Evolutionary conservation across 2,329 filamentous ascomycete species (phyloP).

Genomic region (Stemphylium lycopersici): DNA sequence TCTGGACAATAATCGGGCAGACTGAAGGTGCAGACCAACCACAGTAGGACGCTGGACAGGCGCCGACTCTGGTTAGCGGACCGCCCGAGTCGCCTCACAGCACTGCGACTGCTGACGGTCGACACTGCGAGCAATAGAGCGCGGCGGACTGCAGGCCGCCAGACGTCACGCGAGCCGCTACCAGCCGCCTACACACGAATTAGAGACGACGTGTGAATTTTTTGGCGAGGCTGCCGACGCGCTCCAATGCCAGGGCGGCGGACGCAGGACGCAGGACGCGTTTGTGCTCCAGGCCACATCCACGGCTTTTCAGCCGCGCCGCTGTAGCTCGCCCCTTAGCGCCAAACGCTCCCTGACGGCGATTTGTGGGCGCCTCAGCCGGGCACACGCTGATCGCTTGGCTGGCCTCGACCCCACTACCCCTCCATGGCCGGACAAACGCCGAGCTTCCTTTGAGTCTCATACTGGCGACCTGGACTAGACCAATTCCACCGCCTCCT

Average conservation of each 20-base stretch:
- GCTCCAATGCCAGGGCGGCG: neutral
- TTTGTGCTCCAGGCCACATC: neutral
- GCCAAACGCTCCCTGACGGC: neutral
- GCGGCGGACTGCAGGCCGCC: too few relatives aligned
- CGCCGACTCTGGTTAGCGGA: neutral
- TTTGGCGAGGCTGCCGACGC: neutral
- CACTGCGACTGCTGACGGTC: too few relatives aligned
- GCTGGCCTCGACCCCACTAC: neutral
- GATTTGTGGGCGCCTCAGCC: neutral
- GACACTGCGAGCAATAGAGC: too few relatives aligned
- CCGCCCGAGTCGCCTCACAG: too few relatives aligned
- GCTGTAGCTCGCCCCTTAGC: neutral
- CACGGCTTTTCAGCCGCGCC: neutral
- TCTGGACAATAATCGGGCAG: neutral
- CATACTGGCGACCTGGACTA: too few relatives aligned
- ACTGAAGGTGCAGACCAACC: neutral
- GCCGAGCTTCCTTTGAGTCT: neutral
- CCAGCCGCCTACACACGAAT: neutral
- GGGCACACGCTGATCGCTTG: neutral
- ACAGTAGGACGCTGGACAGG: neutral
- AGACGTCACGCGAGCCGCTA: too few relatives aligned
- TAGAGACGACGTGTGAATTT: neutral
- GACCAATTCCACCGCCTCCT: neutral
- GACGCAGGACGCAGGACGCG: neutral
- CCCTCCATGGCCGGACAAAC: neutral